Conservation (phyloP, 2,329 filamentous ascomycete species). For the Neobulgaria alba region DNA sequence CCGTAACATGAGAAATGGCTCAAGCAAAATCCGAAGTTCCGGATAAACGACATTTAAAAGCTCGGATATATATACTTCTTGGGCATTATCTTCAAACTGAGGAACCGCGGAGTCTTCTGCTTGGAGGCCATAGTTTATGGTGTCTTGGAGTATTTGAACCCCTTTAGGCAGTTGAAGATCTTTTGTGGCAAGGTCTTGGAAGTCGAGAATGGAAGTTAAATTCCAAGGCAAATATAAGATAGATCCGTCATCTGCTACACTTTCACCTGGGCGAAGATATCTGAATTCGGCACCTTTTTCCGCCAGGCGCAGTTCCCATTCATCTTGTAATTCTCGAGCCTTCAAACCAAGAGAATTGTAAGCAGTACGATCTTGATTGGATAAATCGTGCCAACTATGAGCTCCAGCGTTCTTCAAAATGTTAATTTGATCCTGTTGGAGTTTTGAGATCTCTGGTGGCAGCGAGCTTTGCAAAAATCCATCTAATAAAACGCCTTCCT, state of each 20-base stretch:
- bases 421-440: not conserved
- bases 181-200: too few species aligned
- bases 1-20: not conserved
- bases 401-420: not conserved
- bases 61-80: too few species aligned
- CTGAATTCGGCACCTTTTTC: conserved; percentile 2
- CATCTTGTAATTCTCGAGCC: not conserved
- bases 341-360: not conserved
- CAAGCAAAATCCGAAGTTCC: not conserved
- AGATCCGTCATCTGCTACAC: not conserved
- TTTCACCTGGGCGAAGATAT: conserved; percentile 12
- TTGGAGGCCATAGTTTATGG: too few species aligned
- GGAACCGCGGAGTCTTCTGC: too few species aligned
- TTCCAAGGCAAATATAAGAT: conserved; percentile 11
- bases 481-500: not conserved
- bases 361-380: not conserved
- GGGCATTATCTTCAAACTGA: too few species aligned
- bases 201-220: too few species aligned
- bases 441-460: not conserved
- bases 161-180: too few species aligned
- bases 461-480: not conserved
- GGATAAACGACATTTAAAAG: not conserved
- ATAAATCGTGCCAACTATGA: not conserved
- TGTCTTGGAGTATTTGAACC: too few species aligned
- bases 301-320: not conserved